phyloP scores from a whole-genome alignment of 73 alveolate genomes.

The Paramecium caudatum region DNA sequence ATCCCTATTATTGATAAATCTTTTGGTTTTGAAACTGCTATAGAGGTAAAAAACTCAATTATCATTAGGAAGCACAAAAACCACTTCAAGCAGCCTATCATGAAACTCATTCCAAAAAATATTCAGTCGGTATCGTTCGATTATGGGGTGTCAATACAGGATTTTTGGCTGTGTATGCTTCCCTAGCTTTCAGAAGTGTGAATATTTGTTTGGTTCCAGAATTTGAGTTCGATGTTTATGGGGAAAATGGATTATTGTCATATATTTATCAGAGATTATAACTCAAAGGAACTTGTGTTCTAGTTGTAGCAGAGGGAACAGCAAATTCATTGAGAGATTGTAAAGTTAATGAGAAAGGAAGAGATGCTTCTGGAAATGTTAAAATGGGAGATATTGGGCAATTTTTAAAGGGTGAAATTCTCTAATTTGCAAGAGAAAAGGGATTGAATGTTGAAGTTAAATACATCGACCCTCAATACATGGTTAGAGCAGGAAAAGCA shows the following conservation, averaged over 20 bases:
- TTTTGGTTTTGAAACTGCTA: constrained; percentile 72
- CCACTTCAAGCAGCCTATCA: constrained; percentile 86
- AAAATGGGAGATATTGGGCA: constrained; percentile 92
- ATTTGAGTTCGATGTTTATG: constrained; percentile 87
- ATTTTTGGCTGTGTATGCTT: constrained; percentile 89
- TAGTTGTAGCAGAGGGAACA: constrained; percentile 93
- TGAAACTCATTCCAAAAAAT: constrained; percentile 88
- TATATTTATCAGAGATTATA: constrained; percentile 82
- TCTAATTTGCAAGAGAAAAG: constrained; percentile 81
- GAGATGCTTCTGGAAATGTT: constrained; percentile 82
- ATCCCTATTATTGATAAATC: constrained; percentile 93
- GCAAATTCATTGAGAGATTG: constrained; percentile 70
- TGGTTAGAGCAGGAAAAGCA: constrained; percentile 89
- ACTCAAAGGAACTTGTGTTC: constrained; percentile 83
- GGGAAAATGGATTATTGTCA: constrained; percentile 87
- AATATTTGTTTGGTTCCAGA: constrained; percentile 93
- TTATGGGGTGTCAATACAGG: constrained; percentile 90
- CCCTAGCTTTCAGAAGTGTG: constrained; percentile 91
- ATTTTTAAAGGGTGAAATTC: constrained; percentile 82
- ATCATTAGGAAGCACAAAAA: constrained; percentile 82
- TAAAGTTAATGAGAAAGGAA: constrained; percentile 78
- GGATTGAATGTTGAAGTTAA: constrained; percentile 87
- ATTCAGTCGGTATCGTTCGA: constrained; percentile 90
- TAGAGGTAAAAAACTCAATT: constrained; percentile 22
- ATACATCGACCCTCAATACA: constrained; percentile 91